phyloP scores from a whole-genome alignment of 805 yeast genomes.

The Candida dajiaensis region DNA sequence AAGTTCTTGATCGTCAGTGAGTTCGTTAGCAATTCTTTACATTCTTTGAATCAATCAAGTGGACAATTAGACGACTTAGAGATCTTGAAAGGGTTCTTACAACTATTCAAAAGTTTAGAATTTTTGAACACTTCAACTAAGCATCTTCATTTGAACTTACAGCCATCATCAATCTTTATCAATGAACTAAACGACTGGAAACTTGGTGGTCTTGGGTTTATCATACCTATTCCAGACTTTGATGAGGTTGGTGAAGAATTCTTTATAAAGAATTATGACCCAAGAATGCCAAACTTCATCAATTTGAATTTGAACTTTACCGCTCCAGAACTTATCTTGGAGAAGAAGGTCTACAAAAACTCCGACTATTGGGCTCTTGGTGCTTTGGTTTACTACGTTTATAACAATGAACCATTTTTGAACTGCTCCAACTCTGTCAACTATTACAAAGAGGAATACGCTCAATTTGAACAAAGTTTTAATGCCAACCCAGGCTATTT shows the following conservation, averaged over 20 bases:
- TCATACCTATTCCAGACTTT: constrained; percentile 34
- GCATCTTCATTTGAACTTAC: constrained; percentile 69
- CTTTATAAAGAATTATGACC: constrained; percentile 65
- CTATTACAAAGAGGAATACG: constrained; percentile 55
- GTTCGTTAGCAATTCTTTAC: constrained; percentile 54
- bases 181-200: constrained; percentile 94
- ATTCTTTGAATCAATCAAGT: constrained; percentile 30
- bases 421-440: constrained; percentile 48
- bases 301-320: constrained; percentile 66
- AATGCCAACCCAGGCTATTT: constrained; percentile 32
- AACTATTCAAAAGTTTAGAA: constrained; percentile 68
- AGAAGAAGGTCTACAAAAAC: constrained; percentile 53
- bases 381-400: constrained; percentile 64
- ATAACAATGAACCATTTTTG: constrained; percentile 45
- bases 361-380: constrained; percentile 87
- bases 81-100: constrained; percentile 78
- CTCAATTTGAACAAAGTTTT: constrained; percentile 41
- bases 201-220: constrained; percentile 64
- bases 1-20: constrained; percentile 83
- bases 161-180: constrained; percentile 71
- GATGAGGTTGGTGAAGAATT: constrained; percentile 43
- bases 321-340: constrained; percentile 80
- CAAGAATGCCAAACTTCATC: constrained; percentile 67
- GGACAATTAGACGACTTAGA: constrained; percentile 54
- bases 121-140: constrained; percentile 77